A percentile compares a stretch with the other conserved stretches of the same genome.
phyloP scores from a whole-genome alignment of 2,329 filamentous ascomycete species.

The Zymoseptoria crescenta region DNA sequence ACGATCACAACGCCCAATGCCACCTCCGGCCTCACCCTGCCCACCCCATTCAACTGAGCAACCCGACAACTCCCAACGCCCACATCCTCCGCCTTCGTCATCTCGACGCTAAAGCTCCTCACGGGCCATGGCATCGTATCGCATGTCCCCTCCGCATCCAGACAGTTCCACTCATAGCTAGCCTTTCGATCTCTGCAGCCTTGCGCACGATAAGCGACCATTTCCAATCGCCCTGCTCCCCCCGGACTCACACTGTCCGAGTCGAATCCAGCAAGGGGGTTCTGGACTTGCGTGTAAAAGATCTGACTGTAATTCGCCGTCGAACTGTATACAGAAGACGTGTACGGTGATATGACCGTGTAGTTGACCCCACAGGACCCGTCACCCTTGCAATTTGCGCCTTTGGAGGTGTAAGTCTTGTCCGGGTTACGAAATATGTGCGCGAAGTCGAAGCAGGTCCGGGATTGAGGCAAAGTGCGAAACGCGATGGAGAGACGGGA shows the following conservation, averaged over 20 bases:
- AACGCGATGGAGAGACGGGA: constrained; percentile 47
- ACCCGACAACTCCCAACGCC: constrained; percentile 7
- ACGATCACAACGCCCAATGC: not conserved
- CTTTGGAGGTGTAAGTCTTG: constrained; percentile 3
- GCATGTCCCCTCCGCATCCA: constrained; percentile 3
- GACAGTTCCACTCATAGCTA: constrained; percentile 6
- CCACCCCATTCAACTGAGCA: constrained; percentile 1
- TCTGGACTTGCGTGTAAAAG: constrained; percentile 6
- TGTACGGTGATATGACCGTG: constrained; percentile 3
- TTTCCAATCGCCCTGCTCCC: constrained; percentile 4
- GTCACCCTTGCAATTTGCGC: constrained; percentile 1
- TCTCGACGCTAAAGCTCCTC: constrained; percentile 8
- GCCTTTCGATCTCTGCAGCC: constrained; percentile 5
- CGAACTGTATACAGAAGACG: not conserved
- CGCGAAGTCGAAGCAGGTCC: constrained; percentile 8
- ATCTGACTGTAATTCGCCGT: constrained; percentile 4
- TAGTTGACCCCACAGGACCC: constrained; percentile 9
- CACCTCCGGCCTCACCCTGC: not conserved
- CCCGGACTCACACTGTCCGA: not conserved
- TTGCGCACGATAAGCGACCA: constrained; percentile 4
- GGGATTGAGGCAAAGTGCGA: constrained; percentile 7
- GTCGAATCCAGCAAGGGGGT: constrained; percentile 3
- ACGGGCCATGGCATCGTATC: constrained; percentile 5
- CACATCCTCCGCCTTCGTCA: constrained; percentile 10
- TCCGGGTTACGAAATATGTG: constrained; percentile 5